These are phyloP conservation scores for Penicillium robsamsonii DNA, from an alignment of 495 filamentous ascomycete species.

Conservation along the genomic window DNA sequence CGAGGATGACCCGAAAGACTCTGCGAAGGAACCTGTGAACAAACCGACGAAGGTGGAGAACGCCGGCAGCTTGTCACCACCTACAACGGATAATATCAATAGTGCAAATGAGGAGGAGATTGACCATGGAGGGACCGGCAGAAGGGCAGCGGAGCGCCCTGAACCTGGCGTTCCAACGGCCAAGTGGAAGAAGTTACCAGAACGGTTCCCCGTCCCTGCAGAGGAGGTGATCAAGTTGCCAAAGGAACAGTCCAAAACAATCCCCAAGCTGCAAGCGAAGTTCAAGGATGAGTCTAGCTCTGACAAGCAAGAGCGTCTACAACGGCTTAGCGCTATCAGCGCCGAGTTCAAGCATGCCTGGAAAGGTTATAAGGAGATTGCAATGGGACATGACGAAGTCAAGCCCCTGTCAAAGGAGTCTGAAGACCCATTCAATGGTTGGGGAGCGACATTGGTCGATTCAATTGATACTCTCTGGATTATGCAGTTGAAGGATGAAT, in stretches of 20 bases:
- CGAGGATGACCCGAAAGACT: slow-evolving; percentile 2
- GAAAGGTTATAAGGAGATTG: slow-evolving; percentile 68
- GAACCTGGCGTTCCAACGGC: slow-evolving; percentile 31
- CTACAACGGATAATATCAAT: neutral
- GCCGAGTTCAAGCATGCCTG: slow-evolving; percentile 71
- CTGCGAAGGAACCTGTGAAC: neutral
- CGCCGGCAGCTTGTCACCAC: neutral
- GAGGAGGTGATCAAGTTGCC: slow-evolving; percentile 74
- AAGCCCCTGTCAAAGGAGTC: slow-evolving; percentile 60
- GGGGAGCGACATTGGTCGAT: slow-evolving; percentile 94
- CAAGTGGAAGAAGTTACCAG: slow-evolving; percentile 69
- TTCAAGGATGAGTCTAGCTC: slow-evolving; percentile 63
- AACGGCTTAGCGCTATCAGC: slow-evolving; percentile 62
- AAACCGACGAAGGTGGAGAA: neutral
- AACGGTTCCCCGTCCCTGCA: slow-evolving; percentile 70
- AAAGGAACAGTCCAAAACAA: slow-evolving; percentile 60
- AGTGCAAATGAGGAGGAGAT: slow-evolving; percentile 4
- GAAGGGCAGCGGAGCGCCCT: slow-evolving; percentile 39
- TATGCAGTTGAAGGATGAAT: slow-evolving; percentile 87
- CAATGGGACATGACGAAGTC: slow-evolving; percentile 80
- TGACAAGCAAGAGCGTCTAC: slow-evolving; percentile 59
- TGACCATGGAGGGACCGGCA: slow-evolving; percentile 29
- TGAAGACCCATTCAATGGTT: slow-evolving; percentile 82
- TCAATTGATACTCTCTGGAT: slow-evolving; percentile 95
- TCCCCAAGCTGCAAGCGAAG: slow-evolving; percentile 73